phyloP scores from a whole-genome alignment of 164 flowering plant genomes.

The Magnolia officinalis region DNA sequence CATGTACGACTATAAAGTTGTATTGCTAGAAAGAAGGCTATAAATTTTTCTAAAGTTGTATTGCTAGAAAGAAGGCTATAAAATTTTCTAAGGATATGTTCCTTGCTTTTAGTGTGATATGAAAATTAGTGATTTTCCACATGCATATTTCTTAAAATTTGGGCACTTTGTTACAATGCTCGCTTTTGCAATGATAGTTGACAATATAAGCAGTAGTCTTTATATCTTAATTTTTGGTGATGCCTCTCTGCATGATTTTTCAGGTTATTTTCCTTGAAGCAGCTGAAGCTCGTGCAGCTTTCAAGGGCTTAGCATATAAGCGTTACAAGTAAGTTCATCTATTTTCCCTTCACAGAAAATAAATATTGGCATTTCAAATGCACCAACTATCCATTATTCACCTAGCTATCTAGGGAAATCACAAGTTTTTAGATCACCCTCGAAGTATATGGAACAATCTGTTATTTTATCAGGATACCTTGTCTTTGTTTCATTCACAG shows the following conservation, averaged over 20 bases:
- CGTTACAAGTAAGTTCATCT: slow-evolving; percentile 71
- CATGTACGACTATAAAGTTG: too few species aligned
- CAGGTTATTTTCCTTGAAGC: slow-evolving; percentile 91
- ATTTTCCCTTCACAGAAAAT: neutral
- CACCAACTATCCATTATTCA: too few species aligned
- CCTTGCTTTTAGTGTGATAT: neutral
- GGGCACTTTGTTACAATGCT: neutral
- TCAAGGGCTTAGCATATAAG: slow-evolving; percentile 70
- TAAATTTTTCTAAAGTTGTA: too few species aligned
- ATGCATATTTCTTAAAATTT: neutral
- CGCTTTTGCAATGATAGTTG: neutral
- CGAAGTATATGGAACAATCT: too few species aligned
- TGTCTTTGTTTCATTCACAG: too few species aligned
- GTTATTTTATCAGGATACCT: too few species aligned
- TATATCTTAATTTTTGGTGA: too few species aligned
- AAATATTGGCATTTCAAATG: neutral
- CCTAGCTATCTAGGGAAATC: too few species aligned
- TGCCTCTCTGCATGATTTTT: slow-evolving; percentile 1
- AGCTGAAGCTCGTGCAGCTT: slow-evolving; percentile 83
- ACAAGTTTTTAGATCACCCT: too few species aligned
- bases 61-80: too few species aligned
- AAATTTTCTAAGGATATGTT: neutral
- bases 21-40: too few species aligned
- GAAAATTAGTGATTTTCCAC: neutral
- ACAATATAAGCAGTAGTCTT: neutral